These are phyloP conservation scores for Sporothrix dimorphospora DNA, from an alignment of 2,329 filamentous ascomycete genomes.

Conservation along the genomic window DNA sequence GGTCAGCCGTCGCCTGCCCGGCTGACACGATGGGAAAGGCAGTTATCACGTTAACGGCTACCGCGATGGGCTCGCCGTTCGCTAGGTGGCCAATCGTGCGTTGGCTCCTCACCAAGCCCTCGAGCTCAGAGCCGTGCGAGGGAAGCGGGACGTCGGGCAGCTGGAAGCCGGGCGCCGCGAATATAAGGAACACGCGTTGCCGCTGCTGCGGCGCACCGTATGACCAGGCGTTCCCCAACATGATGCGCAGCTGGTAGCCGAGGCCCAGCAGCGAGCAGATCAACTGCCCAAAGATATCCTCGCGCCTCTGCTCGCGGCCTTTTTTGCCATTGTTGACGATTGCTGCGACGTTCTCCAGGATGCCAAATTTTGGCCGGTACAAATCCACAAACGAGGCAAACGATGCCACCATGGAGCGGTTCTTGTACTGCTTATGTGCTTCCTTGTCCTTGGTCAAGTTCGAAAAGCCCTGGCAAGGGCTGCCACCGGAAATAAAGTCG, in stretches of 20 bases:
- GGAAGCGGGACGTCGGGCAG: constrained; percentile 60
- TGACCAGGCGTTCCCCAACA: constrained; percentile 69
- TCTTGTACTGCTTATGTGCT: constrained; percentile 61
- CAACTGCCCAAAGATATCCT: constrained; percentile 74
- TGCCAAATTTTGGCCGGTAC: constrained; percentile 72
- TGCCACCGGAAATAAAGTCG: constrained; percentile 71
- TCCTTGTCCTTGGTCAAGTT: constrained; percentile 60
- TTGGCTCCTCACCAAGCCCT: not conserved
- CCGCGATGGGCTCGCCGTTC: constrained; percentile 62
- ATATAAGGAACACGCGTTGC: constrained; percentile 69
- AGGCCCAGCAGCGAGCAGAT: constrained; percentile 73
- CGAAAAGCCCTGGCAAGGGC: constrained; percentile 79
- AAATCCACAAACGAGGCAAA: constrained; percentile 75
- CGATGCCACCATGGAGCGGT: constrained; percentile 76
- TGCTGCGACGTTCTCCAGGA: constrained; percentile 75
- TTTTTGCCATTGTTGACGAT: constrained; percentile 49
- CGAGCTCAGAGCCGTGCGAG: constrained; percentile 56
- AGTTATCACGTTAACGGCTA: constrained; percentile 47
- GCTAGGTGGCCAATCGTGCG: constrained; percentile 57
- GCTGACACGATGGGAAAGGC: constrained; percentile 64
- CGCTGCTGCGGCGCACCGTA: constrained; percentile 69
- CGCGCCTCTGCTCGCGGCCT: constrained; percentile 44
- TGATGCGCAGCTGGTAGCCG: constrained; percentile 74
- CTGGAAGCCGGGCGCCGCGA: constrained; percentile 66
- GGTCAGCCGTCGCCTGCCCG: constrained; percentile 57